phyloP scores from a whole-genome alignment of 2,329 filamentous ascomycete genomes.

The Dactylellina drechsleri region DNA sequence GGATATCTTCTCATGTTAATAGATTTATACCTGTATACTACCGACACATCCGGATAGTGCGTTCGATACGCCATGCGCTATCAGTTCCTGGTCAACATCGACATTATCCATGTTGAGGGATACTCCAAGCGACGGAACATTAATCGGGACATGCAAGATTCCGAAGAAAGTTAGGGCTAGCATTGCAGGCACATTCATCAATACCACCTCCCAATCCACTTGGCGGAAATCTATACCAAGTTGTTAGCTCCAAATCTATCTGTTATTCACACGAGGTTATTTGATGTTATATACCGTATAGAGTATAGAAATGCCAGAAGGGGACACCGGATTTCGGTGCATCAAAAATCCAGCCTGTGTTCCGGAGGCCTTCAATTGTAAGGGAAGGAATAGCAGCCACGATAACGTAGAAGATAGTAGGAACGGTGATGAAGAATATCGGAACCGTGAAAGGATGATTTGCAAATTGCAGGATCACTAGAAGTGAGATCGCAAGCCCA shows the following conservation, averaged over 20 bases:
- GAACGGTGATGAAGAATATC: conserved; percentile 82
- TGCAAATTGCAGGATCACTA: conserved; percentile 78
- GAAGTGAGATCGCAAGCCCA: conserved; percentile 77
- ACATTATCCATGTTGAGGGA: conserved; percentile 92
- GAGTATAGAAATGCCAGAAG: conserved; percentile 97
- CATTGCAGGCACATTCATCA: conserved; percentile 91
- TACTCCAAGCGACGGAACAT: conserved; percentile 90
- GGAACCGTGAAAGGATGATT: conserved; percentile 81
- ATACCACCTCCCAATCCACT: conserved; percentile 83
- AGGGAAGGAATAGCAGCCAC: conserved; percentile 76
- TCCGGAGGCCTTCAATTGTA: conserved; percentile 73
- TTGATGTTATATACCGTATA: conserved; percentile 78
- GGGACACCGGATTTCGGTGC: conserved; percentile 84
- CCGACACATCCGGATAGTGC: conserved; percentile 85
- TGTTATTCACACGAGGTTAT: neutral
- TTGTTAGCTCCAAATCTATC: neutral
- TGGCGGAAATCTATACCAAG: conserved; percentile 74
- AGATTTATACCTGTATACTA: conserved; percentile 74
- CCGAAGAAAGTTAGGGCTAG: conserved; percentile 97
- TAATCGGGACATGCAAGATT: conserved; percentile 95
- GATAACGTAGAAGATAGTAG: conserved; percentile 79
- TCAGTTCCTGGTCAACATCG: conserved; percentile 88
- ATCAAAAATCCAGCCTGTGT: conserved; percentile 88
- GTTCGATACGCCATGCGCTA: conserved; percentile 92
- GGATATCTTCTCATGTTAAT: neutral